Percentiles rank a stretch among this genome's conserved stretches.
Evolutionary conservation across 106 monocot genomes (phyloP).

Genomic region (Cymbidium sinense): DNA sequence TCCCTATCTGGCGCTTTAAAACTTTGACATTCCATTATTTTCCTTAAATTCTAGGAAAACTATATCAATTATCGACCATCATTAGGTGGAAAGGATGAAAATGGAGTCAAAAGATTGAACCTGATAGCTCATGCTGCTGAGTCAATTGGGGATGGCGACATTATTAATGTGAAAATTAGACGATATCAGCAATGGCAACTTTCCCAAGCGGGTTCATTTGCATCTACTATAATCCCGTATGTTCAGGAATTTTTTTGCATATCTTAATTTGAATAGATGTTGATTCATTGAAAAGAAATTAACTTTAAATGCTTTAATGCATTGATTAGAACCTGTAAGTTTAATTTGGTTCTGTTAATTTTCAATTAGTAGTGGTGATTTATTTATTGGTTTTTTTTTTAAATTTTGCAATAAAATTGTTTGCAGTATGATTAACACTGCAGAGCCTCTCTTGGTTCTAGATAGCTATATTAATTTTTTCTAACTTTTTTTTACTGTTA

Average conservation of each 20-base stretch:
- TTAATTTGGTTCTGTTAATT: background rate
- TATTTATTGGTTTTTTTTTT: background rate
- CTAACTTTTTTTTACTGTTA: background rate
- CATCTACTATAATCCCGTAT: conserved; percentile 92
- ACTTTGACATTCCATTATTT: conserved; percentile 5
- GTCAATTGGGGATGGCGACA: conserved; percentile 83
- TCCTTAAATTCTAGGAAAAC: conserved; percentile 64
- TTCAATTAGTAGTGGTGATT: conserved; percentile 1
- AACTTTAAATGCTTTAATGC: conserved; percentile 45
- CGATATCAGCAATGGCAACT: conserved; percentile 98
- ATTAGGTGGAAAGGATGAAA: conserved; percentile 71
- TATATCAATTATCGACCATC: conserved; percentile 92
- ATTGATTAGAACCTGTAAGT: conserved; percentile 77
- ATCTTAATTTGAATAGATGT: conserved; percentile 4
- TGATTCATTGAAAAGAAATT: conserved; percentile 4
- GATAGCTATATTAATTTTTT: background rate
- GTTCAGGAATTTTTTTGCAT: conserved; percentile 6
- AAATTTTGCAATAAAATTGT: background rate
- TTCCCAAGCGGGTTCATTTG: conserved; percentile 74
- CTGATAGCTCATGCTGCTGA: conserved; percentile 78
- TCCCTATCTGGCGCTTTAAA: background rate
- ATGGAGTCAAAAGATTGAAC: conserved; percentile 82
- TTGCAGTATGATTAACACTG: background rate
- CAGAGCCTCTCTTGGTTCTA: background rate
- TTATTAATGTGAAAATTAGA: conserved; percentile 90